Evolutionary conservation across 2,329 filamentous ascomycete species (phyloP), one percentile per base, ranked within the genome.

Genomic region (Fusarium temperatum): DNA sequence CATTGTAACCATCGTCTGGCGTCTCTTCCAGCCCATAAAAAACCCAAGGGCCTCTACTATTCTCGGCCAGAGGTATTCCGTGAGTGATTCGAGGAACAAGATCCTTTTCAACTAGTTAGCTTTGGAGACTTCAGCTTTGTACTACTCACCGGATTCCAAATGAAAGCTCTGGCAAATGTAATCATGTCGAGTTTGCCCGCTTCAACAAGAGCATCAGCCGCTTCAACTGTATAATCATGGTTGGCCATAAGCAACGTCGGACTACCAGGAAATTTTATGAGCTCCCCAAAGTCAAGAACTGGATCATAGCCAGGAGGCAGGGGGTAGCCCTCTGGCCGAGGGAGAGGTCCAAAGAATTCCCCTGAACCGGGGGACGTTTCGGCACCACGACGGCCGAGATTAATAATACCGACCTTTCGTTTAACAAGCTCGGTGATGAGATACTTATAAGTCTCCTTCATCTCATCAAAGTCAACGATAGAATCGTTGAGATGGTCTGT

Each of bases 401-500:
- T 68, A 1, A 68, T 60, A 5, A 68, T 39, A 0, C 54, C 66
- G 4, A 68, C 62, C 2, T 59, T 55, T 15, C 39, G 36, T 6
- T 42, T 60, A 3, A 66, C 62, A 17, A 66, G 39, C 3, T 68
- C 54, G 2, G 38, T 28, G 35, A 70, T 70, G 5, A 57, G 42
- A 6, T 63, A 59, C 1, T 8, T 39, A 20, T 63, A 70, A 1
- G 24, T 48, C 20, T 63, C 57, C 4, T 56, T 32, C 41, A 70
- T 41, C 14, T 68, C 57, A 3, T 35, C 39, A 26, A 63, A 63
- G 4, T 22, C 6, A 6, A 70, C 53, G 5, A 48, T 32, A 20
- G 64, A 70, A 17, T 70, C 67, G 18, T 70, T 70, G 26, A 56
- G 51, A 22, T 57, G 35, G 5, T 68, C 58, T 7, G 67, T 63